Percentiles rank a stretch among this genome's conserved stretches.
Evolutionary conservation across 1,139 yeast species (phyloP).

Genomic region (Meyerozyma guilliermondii): DNA sequence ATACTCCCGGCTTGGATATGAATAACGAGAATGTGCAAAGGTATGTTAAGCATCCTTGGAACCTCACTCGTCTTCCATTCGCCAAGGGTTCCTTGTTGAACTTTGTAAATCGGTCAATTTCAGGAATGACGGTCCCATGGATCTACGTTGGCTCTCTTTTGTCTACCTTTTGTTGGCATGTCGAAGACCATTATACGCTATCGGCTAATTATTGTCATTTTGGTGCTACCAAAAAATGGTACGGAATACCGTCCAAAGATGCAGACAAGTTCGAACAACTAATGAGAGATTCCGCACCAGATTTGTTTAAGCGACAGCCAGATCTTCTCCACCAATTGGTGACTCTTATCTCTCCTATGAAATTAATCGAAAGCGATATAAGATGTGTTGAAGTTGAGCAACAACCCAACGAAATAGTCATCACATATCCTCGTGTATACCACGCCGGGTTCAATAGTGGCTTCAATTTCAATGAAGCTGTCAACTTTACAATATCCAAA

Average conservation of each 20-base stretch:
- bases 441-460: constrained; percentile 82
- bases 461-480: constrained; percentile 75
- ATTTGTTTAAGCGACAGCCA: constrained; percentile 78
- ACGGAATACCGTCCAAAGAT: constrained; percentile 58
- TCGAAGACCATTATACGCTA: constrained; percentile 74
- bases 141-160: constrained; percentile 68
- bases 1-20: constrained; percentile 21
- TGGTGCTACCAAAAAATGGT: constrained; percentile 77
- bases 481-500: constrained; percentile 64
- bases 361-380: constrained; percentile 48
- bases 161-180: constrained; percentile 83
- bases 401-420: constrained; percentile 69
- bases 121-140: constrained; percentile 87
- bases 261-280: constrained; percentile 52
- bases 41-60: constrained; percentile 59
- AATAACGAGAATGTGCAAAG: constrained; percentile 16
- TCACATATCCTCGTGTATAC: constrained; percentile 73
- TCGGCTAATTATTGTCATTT: constrained; percentile 75
- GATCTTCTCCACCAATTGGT: constrained; percentile 85
- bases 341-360: constrained; percentile 68
- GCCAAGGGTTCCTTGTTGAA: constrained; percentile 61
- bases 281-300: constrained; percentile 66
- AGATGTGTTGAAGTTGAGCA: constrained; percentile 72
- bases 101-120: constrained; percentile 54
- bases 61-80: constrained; percentile 62